Percentiles rank a stretch among this genome's conserved stretches.
Evolutionary conservation across 495 filamentous ascomycete species (phyloP).

Genomic region (Beverwykella pulmonaria): DNA sequence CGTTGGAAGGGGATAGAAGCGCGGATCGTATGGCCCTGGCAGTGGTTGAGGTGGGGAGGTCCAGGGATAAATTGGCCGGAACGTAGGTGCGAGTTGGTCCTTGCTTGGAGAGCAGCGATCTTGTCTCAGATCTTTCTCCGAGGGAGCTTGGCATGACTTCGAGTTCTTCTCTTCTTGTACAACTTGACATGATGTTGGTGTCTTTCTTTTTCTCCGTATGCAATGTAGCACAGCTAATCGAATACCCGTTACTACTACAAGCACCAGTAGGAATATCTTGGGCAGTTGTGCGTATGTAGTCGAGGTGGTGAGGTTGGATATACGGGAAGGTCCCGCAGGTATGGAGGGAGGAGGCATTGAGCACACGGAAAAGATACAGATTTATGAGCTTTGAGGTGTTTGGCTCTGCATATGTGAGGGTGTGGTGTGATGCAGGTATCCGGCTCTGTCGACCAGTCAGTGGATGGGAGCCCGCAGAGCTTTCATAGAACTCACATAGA

Average conservation of each 20-base stretch:
- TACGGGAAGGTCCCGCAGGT: slow-evolving; percentile 23
- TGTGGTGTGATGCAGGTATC: slow-evolving; percentile 31
- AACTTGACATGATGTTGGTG: neutral
- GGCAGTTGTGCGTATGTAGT: slow-evolving; percentile 10
- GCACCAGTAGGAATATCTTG: slow-evolving; percentile 22
- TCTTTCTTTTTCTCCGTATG: slow-evolving; percentile 26
- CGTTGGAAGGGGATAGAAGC: slow-evolving; percentile 33
- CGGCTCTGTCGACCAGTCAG: slow-evolving; percentile 35
- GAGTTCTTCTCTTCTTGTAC: slow-evolving; percentile 18
- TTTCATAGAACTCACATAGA: slow-evolving; percentile 37
- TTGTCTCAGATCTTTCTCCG: slow-evolving; percentile 10
- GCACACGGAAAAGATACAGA: slow-evolving; percentile 3
- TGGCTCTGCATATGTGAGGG: slow-evolving; percentile 37
- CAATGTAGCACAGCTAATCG: slow-evolving; percentile 15
- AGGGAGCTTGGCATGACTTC: slow-evolving; percentile 7
- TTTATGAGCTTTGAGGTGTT: slow-evolving; percentile 27
- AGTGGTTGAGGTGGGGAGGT: slow-evolving; percentile 25
- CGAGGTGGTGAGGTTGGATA: neutral
- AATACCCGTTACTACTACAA: slow-evolving; percentile 21
- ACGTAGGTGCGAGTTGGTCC: slow-evolving; percentile 19
- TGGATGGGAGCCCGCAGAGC: slow-evolving; percentile 18
- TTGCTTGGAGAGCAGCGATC: neutral
- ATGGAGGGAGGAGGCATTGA: slow-evolving; percentile 31
- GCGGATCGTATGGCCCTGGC: slow-evolving; percentile 36
- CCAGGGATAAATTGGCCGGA: slow-evolving; percentile 36